phyloP scores from a whole-genome alignment of 2,329 filamentous ascomycete genomes.

The Neonectria coccinea region DNA sequence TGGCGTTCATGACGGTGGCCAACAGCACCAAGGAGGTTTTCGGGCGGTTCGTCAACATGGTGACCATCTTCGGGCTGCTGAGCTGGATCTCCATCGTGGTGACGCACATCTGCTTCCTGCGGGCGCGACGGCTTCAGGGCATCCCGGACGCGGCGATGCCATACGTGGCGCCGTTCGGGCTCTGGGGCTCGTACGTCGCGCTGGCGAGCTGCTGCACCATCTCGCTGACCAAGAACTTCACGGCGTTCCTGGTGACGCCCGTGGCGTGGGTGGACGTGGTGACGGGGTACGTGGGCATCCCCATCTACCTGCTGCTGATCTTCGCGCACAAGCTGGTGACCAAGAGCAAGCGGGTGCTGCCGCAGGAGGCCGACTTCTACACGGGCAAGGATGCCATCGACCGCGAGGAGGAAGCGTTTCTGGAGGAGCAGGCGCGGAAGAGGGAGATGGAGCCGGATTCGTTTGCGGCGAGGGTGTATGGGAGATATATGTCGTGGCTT shows the following conservation, averaged over 20 bases:
- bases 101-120: slow-evolving; percentile 74
- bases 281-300: slow-evolving; percentile 81
- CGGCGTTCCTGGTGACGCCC: slow-evolving; percentile 69
- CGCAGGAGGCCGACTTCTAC: slow-evolving; percentile 75
- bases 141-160: slow-evolving; percentile 67
- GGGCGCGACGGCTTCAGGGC: slow-evolving; percentile 70
- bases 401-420: slow-evolving; percentile 76
- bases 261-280: slow-evolving; percentile 76
- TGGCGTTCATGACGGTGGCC: slow-evolving; percentile 76
- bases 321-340: slow-evolving; percentile 73
- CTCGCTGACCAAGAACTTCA: slow-evolving; percentile 84
- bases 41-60: slow-evolving; percentile 74
- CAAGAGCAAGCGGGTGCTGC: slow-evolving; percentile 64
- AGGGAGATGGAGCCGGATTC: background rate
- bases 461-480: background rate
- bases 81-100: slow-evolving; percentile 77
- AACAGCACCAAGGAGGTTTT: slow-evolving; percentile 69
- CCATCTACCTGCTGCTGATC: slow-evolving; percentile 77
- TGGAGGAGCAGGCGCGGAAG: slow-evolving; percentile 52
- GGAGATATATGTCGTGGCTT: slow-evolving; percentile 11
- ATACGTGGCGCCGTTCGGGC: slow-evolving; percentile 77
- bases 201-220: slow-evolving; percentile 79
- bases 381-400: slow-evolving; percentile 80
- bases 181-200: slow-evolving; percentile 74
- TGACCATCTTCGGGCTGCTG: slow-evolving; percentile 73